phyloP scores from a whole-genome alignment of 2,329 filamentous ascomycete genomes.

The Fusarium tjaetaba region DNA sequence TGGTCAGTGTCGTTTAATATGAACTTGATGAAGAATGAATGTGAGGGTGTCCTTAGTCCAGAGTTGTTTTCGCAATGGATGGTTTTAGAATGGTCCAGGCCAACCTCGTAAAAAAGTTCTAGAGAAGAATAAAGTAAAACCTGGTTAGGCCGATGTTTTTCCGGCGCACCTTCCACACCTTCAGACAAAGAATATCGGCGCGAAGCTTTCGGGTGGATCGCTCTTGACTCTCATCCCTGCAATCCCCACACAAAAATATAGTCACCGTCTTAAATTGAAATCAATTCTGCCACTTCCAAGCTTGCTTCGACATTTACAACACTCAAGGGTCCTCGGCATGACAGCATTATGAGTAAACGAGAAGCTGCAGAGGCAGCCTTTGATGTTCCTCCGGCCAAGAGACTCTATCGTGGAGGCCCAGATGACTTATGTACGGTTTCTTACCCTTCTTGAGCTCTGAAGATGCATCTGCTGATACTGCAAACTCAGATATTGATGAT shows the following conservation, averaged over 20 bases:
- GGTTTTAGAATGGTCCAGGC: slow-evolving; percentile 34
- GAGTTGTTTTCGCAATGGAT: slow-evolving; percentile 24
- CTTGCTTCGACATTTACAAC: slow-evolving; percentile 17
- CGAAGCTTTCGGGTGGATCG: slow-evolving; percentile 11
- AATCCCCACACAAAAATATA: slow-evolving; percentile 44
- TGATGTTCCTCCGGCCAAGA: slow-evolving; percentile 44
- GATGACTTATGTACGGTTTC: slow-evolving; percentile 39
- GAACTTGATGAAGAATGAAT: not conserved
- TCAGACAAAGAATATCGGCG: not conserved
- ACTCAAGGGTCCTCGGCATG: slow-evolving; percentile 26
- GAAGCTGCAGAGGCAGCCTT: slow-evolving; percentile 38
- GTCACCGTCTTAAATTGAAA: slow-evolving; percentile 50
- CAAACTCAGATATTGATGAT: slow-evolving; percentile 45
- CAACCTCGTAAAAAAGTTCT: slow-evolving; percentile 47
- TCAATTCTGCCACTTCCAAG: slow-evolving; percentile 47
- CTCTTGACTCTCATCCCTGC: slow-evolving; percentile 11
- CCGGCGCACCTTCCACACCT: slow-evolving; percentile 29
- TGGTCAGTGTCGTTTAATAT: slow-evolving; percentile 47
- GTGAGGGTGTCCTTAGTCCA: not conserved
- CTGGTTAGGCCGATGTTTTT: slow-evolving; percentile 46
- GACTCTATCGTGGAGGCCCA: slow-evolving; percentile 25
- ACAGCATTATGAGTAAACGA: slow-evolving; percentile 49
- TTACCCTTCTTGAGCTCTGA: not conserved
- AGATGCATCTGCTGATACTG: slow-evolving; percentile 11
- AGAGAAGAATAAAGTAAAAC: slow-evolving; percentile 38